A percentile compares a stretch with the other conserved stretches of the same genome.
Conservation (phyloP, 2,329 filamentous ascomycete genomes). For the Alternaria metachromatica region DNA sequence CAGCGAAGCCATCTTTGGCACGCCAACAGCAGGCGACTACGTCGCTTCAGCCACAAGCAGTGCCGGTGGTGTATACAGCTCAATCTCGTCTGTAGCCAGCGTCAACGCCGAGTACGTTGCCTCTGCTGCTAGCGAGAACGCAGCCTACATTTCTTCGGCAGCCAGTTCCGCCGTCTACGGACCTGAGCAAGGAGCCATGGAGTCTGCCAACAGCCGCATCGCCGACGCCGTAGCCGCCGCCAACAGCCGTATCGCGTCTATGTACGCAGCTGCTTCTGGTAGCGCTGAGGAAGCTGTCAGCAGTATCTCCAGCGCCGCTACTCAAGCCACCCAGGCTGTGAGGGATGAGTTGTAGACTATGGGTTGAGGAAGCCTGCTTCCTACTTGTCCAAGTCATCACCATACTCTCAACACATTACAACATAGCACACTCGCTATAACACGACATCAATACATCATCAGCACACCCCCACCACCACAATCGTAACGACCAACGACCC, state of each 20-base stretch:
- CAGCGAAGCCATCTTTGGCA: conserved; percentile 64
- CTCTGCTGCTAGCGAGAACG: conserved; percentile 54
- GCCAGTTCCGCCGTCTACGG: conserved; percentile 58
- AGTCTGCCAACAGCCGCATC: conserved; percentile 53
- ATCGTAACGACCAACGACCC: background rate
- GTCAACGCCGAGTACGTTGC: conserved; percentile 48
- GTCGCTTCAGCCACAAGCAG: conserved; percentile 54
- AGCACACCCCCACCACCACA: background rate
- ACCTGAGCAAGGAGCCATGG: conserved; percentile 54
- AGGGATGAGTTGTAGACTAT: conserved; percentile 60
- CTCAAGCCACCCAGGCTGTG: conserved; percentile 52
- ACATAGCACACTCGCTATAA: conserved; percentile 8
- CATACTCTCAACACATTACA: background rate
- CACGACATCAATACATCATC: conserved; percentile 7
- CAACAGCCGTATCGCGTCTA: conserved; percentile 50
- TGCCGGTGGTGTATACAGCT: conserved; percentile 44
- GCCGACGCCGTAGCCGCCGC: conserved; percentile 54
- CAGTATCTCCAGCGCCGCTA: conserved; percentile 47
- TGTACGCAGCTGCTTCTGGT: conserved; percentile 46
- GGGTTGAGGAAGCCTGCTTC: background rate
- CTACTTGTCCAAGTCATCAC: background rate
- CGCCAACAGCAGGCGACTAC: conserved; percentile 54
- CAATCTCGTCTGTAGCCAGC: conserved; percentile 24
- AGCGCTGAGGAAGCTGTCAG: conserved; percentile 57
- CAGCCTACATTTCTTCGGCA: conserved; percentile 38